phyloP scores from a whole-genome alignment of 2,329 filamentous ascomycete species.

The Mycocentrospora acerina region DNA sequence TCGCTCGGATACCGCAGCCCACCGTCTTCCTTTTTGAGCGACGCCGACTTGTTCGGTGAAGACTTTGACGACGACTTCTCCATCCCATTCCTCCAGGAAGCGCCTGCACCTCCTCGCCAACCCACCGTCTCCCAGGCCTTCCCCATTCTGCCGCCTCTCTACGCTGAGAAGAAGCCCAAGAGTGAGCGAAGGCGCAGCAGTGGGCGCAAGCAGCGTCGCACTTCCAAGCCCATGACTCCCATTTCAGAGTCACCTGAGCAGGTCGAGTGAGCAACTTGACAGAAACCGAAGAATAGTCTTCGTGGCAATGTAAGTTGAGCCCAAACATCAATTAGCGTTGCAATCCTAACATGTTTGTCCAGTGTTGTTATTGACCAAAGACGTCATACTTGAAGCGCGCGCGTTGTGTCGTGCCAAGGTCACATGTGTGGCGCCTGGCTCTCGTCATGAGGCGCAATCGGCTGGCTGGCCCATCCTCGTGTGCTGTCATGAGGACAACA shows the following conservation, averaged over 20 bases:
- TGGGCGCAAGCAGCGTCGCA: slow-evolving; percentile 41
- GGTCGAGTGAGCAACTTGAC: slow-evolving; percentile 32
- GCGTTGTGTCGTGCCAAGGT: slow-evolving; percentile 8
- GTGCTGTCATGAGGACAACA: background rate
- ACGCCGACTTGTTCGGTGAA: slow-evolving; percentile 45
- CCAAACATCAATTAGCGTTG: slow-evolving; percentile 1
- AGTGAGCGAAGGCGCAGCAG: slow-evolving; percentile 44
- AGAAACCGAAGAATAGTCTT: background rate
- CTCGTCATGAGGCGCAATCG: background rate
- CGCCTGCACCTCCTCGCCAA: slow-evolving; percentile 43
- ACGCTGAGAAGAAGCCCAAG: slow-evolving; percentile 45
- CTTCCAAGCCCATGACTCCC: slow-evolving; percentile 46
- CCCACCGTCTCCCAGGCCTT: slow-evolving; percentile 38
- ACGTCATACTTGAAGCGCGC: slow-evolving; percentile 12
- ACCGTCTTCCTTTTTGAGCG: slow-evolving; percentile 45
- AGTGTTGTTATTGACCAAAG: slow-evolving; percentile 20
- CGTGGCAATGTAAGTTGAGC: slow-evolving; percentile 18
- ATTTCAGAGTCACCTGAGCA: slow-evolving; percentile 45
- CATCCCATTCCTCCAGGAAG: slow-evolving; percentile 40
- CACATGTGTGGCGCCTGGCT: background rate
- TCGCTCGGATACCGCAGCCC: slow-evolving; percentile 40
- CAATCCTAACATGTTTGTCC: slow-evolving; percentile 17
- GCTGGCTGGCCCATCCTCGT: background rate
- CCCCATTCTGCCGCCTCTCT: slow-evolving; percentile 42
- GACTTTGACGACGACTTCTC: slow-evolving; percentile 37